Percentiles rank a stretch among this genome's conserved stretches.
These are phyloP conservation scores for Populus hybrid DNA, from an alignment of 441 rosid species.

Conservation along the genomic window DNA sequence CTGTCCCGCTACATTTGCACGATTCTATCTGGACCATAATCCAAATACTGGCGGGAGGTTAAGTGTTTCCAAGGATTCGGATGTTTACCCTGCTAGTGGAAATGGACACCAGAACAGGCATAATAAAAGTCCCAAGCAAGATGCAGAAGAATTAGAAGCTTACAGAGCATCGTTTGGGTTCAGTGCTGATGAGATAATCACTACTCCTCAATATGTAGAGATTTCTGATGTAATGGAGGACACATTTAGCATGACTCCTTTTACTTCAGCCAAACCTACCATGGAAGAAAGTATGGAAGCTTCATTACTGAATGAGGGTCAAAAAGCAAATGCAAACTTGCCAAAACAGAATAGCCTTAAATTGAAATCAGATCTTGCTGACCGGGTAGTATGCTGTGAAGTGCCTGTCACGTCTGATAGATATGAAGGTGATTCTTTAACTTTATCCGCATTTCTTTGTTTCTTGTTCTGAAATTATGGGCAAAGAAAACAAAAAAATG, in stretches of 20 bases:
- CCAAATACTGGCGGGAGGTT: conserved; percentile 85
- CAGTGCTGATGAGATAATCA: conserved; percentile 92
- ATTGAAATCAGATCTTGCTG: neutral
- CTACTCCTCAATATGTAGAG: conserved; percentile 86
- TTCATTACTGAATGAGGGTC: conserved; percentile 32
- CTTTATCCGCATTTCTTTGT: neutral
- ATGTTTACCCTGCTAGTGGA: conserved; percentile 51
- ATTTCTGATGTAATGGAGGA: conserved; percentile 79
- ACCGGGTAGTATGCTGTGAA: neutral
- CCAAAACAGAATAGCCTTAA: neutral
- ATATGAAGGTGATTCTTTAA: conserved; percentile 52
- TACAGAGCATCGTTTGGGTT: conserved; percentile 98
- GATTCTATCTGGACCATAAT: conserved; percentile 75
- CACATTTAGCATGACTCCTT: conserved; percentile 67
- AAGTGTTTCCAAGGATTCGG: conserved; percentile 95
- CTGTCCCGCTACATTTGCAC: conserved; percentile 96
- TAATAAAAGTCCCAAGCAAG: conserved; percentile 75
- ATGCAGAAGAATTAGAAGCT: conserved; percentile 91
- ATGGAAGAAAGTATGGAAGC: conserved; percentile 30
- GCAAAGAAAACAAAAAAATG: conserved; percentile 2
- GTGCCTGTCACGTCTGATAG: neutral
- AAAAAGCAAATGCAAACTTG: conserved; percentile 33
- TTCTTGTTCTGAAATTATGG: conserved; percentile 9
- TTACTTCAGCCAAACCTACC: conserved; percentile 41
- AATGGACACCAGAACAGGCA: conserved; percentile 71